Base-by-base conservation (phyloP, 1,139 yeast species). In the Yueomyces sp. region DNA sequence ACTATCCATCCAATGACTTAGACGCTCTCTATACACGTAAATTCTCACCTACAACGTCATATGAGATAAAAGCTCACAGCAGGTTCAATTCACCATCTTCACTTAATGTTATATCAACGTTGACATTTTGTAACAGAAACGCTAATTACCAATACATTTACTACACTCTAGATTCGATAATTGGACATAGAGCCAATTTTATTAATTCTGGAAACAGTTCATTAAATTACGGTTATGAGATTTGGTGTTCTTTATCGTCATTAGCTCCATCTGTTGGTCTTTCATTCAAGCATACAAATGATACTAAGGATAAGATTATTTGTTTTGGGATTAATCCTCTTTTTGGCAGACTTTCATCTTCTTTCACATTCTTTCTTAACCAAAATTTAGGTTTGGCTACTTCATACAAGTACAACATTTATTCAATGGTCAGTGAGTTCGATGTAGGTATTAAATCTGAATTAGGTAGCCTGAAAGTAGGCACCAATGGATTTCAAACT, bases 11-110 rank as follows among this genome's bases (percentile, higher is more conserved):
- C 1, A 78, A 86, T 27, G 80, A 85, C 4, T 65, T 93, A 5
- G 98, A 91, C 59, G 96, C 96, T 1, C 81, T 91, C 93, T 55
- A 80, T 8, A 77, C 89, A 36, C 77, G 83, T 48, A 68, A 87
- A 44, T 54, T 86, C 19, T 48, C 36, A 64, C 81, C 3, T 63
- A 72, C 19, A 67, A 69, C 44, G 65, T 87, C 5, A 9, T 33
- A 9, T 9, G 5, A 33, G 5, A 9, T 33, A 33, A 5, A 11
- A 6, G n/a, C 19, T 11, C n/a, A 33, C n/a, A 33, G 35, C n/a
- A 6, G 5, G 8, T n/a, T 33, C 4, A 9, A 5, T 6, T 6
- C 35, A 9, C 8, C 8, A 6, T 33, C 35, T 33, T 11, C 8
- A 4, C 5, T 5, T 5, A 11, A 11, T 11, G n/a, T 11, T n/a